These are phyloP conservation scores for Priceomyces haplophilus DNA, from an alignment of 805 yeast genomes.

Conservation along the genomic window DNA sequence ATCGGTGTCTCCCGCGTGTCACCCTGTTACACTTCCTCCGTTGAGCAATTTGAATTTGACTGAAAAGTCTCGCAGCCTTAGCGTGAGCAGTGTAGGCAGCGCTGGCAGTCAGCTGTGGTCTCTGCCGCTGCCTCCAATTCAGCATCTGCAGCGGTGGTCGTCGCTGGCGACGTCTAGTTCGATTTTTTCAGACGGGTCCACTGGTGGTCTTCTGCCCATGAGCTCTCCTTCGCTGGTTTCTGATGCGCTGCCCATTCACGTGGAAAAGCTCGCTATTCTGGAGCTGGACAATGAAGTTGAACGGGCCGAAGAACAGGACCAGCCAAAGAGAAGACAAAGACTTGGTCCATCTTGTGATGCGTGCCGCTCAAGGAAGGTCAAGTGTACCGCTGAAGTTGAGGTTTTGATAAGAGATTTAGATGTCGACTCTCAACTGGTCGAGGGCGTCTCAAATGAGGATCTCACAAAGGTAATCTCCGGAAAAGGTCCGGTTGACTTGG, in stretches of 20 bases:
- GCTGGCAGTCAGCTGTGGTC: slow-evolving; percentile 2
- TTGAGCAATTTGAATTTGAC: slow-evolving; percentile 7
- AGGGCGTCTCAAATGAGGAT: slow-evolving; percentile 4
- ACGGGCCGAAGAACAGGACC: not conserved
- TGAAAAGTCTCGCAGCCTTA: slow-evolving; percentile 6
- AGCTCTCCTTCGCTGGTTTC: slow-evolving; percentile 3
- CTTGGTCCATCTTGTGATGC: slow-evolving; percentile 74
- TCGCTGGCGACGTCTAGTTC: slow-evolving; percentile 10
- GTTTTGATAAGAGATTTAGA: slow-evolving; percentile 22
- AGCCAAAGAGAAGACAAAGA: slow-evolving; percentile 52
- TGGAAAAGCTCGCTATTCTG: not conserved
- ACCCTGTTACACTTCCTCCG: slow-evolving; percentile 5
- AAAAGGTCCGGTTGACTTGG: slow-evolving; percentile 4
- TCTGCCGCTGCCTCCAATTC: slow-evolving; percentile 4
- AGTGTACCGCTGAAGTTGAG: slow-evolving; percentile 61
- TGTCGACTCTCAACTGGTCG: not conserved
- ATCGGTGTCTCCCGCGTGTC: not conserved
- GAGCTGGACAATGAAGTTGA: not conserved
- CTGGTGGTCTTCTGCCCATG: not conserved
- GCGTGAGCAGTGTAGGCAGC: no score
- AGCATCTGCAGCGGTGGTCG: slow-evolving; percentile 3
- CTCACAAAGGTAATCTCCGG: slow-evolving; percentile 6
- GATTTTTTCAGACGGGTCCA: slow-evolving; percentile 1
- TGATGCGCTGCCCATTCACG: not conserved
- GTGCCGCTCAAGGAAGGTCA: slow-evolving; percentile 66